Evolutionary conservation across 1,139 yeast genomes (phyloP).

Genomic region (Candida glucosophila): DNA sequence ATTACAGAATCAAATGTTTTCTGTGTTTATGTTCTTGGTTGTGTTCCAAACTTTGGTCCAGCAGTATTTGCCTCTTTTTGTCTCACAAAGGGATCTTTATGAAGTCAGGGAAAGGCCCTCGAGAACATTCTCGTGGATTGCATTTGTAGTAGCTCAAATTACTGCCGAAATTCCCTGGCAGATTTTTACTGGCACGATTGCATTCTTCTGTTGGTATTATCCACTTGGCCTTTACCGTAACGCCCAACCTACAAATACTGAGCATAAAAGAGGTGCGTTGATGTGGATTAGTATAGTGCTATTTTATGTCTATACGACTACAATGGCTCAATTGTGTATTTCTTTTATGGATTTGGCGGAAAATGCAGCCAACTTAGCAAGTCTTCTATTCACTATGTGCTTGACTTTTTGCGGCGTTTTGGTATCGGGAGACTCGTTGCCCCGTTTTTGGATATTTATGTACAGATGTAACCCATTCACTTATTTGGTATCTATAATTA

Average conservation of each 20-base stretch:
- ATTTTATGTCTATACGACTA: constrained; percentile 24
- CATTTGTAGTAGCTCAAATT: constrained; percentile 50
- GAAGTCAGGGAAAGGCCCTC: constrained; percentile 31
- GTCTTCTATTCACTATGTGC: constrained; percentile 19
- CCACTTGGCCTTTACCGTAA: constrained; percentile 65
- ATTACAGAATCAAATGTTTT: constrained; percentile 40
- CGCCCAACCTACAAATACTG: constrained; percentile 28
- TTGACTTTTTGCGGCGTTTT: constrained; percentile 29
- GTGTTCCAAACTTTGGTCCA: constrained; percentile 46
- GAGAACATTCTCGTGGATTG: constrained; percentile 20
- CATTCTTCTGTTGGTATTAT: constrained; percentile 72
- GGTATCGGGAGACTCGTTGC: constrained; percentile 16
- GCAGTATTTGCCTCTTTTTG: constrained; percentile 33
- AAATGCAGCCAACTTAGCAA: constrained; percentile 28
- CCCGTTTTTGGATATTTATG: constrained; percentile 31
- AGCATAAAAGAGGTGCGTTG: constrained; percentile 30
- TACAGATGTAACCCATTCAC: constrained; percentile 18
- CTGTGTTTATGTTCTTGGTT: constrained; percentile 44
- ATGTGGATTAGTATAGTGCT: constrained; percentile 36
- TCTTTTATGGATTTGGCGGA: constrained; percentile 30
- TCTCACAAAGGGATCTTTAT: constrained; percentile 26
- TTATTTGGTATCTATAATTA: constrained; percentile 42
- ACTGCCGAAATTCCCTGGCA: constrained; percentile 75
- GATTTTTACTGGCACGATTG: constrained; percentile 50
- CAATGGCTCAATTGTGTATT: constrained; percentile 32